phyloP scores from a whole-genome alignment of 2,329 filamentous ascomycete genomes.

The Cladophialophora yegresii region DNA sequence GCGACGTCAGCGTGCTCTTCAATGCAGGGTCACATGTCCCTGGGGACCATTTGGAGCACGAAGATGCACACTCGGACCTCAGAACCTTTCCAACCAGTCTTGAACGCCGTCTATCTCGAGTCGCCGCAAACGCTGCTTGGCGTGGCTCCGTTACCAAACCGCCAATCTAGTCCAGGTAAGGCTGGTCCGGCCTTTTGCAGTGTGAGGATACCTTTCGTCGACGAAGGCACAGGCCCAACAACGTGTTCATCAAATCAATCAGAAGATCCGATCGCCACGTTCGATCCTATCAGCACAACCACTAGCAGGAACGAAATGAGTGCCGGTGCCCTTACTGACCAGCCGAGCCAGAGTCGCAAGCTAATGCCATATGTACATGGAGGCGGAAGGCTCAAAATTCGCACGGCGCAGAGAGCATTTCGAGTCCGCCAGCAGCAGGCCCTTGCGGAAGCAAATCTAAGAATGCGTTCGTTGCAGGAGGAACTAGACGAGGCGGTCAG shows the following conservation, averaged over 20 bases:
- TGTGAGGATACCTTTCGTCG: background rate
- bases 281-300: conserved; percentile 12
- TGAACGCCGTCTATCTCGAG: conserved; percentile 3
- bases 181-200: background rate
- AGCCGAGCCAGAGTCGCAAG: background rate
- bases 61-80: background rate
- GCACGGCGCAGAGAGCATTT: conserved; percentile 89
- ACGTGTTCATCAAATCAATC: background rate
- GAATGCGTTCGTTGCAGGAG: conserved; percentile 14
- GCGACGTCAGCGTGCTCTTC: conserved; percentile 8
- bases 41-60: background rate
- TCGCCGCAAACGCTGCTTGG: background rate
- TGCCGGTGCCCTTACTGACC: background rate
- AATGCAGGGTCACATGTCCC: conserved; percentile 5
- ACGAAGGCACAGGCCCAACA: background rate
- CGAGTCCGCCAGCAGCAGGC: conserved; percentile 85
- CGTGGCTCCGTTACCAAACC: background rate
- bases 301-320: conserved; percentile 15
- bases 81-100: background rate
- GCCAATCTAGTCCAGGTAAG: background rate
- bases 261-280: background rate
- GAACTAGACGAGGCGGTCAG: conserved; percentile 17
- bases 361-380: conserved; percentile 35
- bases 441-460: conserved; percentile 15
- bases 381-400: conserved; percentile 81